These are phyloP conservation scores for Rhodotorula paludigena DNA, from an alignment of 768 basidiomycete genomes.

Conservation along the genomic window DNA sequence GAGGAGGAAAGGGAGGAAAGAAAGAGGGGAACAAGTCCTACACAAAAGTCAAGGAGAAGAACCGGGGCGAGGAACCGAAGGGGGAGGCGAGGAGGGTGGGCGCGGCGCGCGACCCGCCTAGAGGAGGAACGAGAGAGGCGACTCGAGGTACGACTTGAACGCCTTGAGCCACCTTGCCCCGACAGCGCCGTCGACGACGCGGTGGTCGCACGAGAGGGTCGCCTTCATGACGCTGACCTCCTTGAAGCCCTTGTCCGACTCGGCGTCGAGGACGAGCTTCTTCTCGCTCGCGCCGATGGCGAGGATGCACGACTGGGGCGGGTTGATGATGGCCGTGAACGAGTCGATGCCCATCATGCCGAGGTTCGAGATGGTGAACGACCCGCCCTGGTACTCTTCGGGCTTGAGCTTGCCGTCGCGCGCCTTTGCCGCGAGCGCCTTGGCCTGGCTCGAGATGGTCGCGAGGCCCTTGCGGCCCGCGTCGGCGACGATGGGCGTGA, in stretches of 20 bases:
- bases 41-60: too few relatives aligned
- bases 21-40: too few relatives aligned
- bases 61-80: too few relatives aligned
- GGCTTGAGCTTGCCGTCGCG: constrained; percentile 94
- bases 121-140: background rate
- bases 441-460: constrained; percentile 84
- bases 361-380: constrained; percentile 97
- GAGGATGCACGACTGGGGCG: constrained; percentile 95
- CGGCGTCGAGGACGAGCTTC: constrained; percentile 78
- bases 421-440: constrained; percentile 87
- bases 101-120: too few relatives aligned
- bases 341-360: constrained; percentile 89
- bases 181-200: constrained; percentile 92
- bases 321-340: constrained; percentile 99
- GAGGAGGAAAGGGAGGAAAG: too few relatives aligned
- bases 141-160: constrained; percentile 41
- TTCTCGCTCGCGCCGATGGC: constrained; percentile 83
- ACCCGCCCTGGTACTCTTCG: constrained; percentile 96
- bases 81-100: too few relatives aligned
- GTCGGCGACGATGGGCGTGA: constrained; percentile 95
- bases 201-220: constrained; percentile 89
- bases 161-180: constrained; percentile 69
- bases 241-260: constrained; percentile 93
- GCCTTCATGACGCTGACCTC: constrained; percentile 87
- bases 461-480: constrained; percentile 88